These are phyloP conservation scores for Chiua virens DNA, from an alignment of 768 basidiomycete genomes.

Conservation along the genomic window DNA sequence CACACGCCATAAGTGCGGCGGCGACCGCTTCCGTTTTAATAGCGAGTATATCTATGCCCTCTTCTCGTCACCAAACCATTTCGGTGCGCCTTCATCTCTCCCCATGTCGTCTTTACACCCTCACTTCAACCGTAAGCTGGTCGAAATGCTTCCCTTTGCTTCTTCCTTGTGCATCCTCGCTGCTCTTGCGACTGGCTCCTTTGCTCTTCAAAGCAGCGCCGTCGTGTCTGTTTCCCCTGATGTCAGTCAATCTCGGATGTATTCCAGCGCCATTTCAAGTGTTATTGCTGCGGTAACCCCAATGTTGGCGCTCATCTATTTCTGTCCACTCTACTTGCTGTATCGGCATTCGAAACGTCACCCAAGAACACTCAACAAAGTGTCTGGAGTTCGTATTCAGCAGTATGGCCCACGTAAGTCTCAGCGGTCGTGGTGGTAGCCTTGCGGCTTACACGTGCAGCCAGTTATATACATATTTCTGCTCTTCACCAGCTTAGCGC, in stretches of 20 bases:
- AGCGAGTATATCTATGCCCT: constrained; percentile 28
- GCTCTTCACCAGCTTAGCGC: constrained; percentile 47
- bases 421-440: not conserved
- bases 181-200: constrained; percentile 32
- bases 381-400: constrained; percentile 44
- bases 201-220: constrained; percentile 26
- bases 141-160: constrained; percentile 38
- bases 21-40: constrained; percentile 33
- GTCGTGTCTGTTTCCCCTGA: constrained; percentile 18
- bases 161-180: constrained; percentile 35
- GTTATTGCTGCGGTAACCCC: constrained; percentile 36
- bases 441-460: constrained; percentile 22
- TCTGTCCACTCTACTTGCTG: constrained; percentile 50
- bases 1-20: constrained; percentile 31
- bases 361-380: constrained; percentile 51
- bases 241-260: constrained; percentile 30
- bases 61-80: constrained; percentile 26
- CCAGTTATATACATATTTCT: constrained; percentile 53
- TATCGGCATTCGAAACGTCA: constrained; percentile 46
- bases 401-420: constrained; percentile 54
- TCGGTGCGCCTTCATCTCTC: constrained; percentile 27
- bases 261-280: constrained; percentile 37
- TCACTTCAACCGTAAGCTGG: constrained; percentile 28
- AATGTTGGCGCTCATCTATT: constrained; percentile 44
- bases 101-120: constrained; percentile 12